Base-by-base conservation (phyloP, 1,139 yeast species). In the Diutina catenulata region DNA sequence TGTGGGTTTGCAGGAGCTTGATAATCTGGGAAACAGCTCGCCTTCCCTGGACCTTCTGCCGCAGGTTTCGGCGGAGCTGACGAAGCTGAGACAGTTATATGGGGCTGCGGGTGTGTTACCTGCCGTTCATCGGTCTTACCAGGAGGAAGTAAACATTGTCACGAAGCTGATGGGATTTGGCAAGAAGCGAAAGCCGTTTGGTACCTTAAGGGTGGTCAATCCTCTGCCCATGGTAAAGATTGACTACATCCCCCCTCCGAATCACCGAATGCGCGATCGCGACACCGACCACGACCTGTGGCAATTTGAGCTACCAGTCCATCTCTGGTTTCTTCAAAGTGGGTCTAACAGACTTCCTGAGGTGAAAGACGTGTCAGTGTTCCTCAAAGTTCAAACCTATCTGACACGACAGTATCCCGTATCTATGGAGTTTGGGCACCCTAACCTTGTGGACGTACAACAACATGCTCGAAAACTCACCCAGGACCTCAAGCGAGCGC, bases 1-100 rank as follows among this genome's bases (percentile, higher is more conserved):
- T 14, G 52, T 49, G 8, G 19, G 21, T 9, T 31, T 19, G 9
- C 15, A 19, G 9, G 18, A 14, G n/a, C 7, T 4, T 2, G 25
- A 31, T 5, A 19, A 6, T 10, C 11, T 15, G 4, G n/a, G n/a
- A n/a, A n/a, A n/a, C n/a, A n/a, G n/a, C n/a, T n/a, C n/a, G n/a
- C n/a, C n/a, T n/a, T 13, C 28, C 4, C n/a, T 25, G 28, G 28
- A 13, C 10, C 8, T 7, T 7, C 15, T n/a, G 28, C 35, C 35
- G 5, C n/a, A 21, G n/a, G 18, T 13, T 9, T 31, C 35, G 4
- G 14, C 35, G 13, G 35, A 31, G 9, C 33, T 29, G 33, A 13
- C 35, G 5, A 31, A 31, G 16, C 18, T 21, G 15, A 24, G 24
- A 7, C 35, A 31, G 13, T 14, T 31, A 11, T 31, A 31, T 21